Evolutionary conservation across 2,329 filamentous ascomycete genomes (phyloP), one percentile per base, ranked within the genome.

Genomic region (Escovopsis sp.): DNA sequence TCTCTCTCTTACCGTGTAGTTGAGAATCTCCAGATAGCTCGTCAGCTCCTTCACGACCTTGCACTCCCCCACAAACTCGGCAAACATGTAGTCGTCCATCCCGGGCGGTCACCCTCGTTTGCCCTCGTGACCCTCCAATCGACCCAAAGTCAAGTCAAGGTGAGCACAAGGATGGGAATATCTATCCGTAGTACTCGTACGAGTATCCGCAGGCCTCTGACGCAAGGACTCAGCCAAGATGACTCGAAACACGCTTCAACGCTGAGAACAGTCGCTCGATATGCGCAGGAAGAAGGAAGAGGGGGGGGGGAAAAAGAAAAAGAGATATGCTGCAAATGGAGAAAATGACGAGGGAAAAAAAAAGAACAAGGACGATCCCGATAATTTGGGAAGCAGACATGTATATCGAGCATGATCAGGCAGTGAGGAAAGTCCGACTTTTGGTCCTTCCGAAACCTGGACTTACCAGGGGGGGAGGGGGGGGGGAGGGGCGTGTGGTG

Each of bases 1-100:
- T 20, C 20, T 4, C 20, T 6, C 20, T 20, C 69, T 47, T 55
- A 76, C 73, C 53, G 72, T 69, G 49, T 74, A 77, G 48, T 76
- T 77, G 50, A 74, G 65, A 32, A 76, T 71, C 53, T 77, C 70
- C 20, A 77, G 48, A 53, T 74, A 78, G 47, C 60, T 66, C 14
- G 72, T 76, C 41, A 57, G 58, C 55, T 78, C 74, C 4, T 56
- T 45, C 38, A 76, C 68, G 29, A 62, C 59, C 16, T 57, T 63
- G 52, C 70, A 76, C 37, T 64, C 55, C 9, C 60, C 52, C 44
- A 77, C 62, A 51, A 68, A 65, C 29, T 56, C 49, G 46, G 61
- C 59, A 49, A 76, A 76, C 57, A 76, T 66, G 53, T 74, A 76
- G 50, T 76, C 69, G 54, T 77, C 73, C 73, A 77, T 76, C 24